Conservation (phyloP, 2,329 filamentous ascomycete genomes). For the Colletotrichum tropicale region DNA sequence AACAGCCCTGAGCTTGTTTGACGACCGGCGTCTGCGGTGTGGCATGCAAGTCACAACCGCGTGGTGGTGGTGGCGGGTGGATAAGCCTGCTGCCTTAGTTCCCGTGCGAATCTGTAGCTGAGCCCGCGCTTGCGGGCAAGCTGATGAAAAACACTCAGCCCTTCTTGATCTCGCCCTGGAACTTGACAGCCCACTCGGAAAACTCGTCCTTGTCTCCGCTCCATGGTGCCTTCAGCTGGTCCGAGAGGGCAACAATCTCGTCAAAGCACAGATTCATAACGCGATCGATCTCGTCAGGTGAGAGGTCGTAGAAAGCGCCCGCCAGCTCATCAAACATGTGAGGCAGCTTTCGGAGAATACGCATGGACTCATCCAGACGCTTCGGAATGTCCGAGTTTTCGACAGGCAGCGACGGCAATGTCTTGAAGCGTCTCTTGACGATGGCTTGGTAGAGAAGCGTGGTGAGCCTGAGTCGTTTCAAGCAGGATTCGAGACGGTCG, state of each 20-base stretch:
- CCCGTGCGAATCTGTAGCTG: neutral
- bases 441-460: conserved; percentile 73
- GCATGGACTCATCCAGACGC: conserved; percentile 61
- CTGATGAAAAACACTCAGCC: conserved; percentile 7
- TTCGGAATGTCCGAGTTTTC: conserved; percentile 33
- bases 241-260: conserved; percentile 61
- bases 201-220: conserved; percentile 75
- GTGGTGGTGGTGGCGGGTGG: neutral
- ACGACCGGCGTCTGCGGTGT: neutral
- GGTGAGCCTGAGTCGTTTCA: conserved; percentile 70
- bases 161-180: conserved; percentile 58
- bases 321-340: conserved; percentile 74
- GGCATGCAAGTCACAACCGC: neutral
- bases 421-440: conserved; percentile 71
- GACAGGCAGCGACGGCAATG: conserved; percentile 50
- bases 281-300: conserved; percentile 61
- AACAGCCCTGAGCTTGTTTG: neutral
- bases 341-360: conserved; percentile 63
- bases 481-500: conserved; percentile 65
- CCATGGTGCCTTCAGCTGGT: conserved; percentile 66
- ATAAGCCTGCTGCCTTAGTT: neutral
- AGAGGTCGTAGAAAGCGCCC: conserved; percentile 73
- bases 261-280: conserved; percentile 64
- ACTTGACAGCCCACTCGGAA: conserved; percentile 72
- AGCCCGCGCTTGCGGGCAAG: neutral